Conservation (phyloP, 1,284 basidiomycete genomes). For the Schizophyllum amplum region DNA sequence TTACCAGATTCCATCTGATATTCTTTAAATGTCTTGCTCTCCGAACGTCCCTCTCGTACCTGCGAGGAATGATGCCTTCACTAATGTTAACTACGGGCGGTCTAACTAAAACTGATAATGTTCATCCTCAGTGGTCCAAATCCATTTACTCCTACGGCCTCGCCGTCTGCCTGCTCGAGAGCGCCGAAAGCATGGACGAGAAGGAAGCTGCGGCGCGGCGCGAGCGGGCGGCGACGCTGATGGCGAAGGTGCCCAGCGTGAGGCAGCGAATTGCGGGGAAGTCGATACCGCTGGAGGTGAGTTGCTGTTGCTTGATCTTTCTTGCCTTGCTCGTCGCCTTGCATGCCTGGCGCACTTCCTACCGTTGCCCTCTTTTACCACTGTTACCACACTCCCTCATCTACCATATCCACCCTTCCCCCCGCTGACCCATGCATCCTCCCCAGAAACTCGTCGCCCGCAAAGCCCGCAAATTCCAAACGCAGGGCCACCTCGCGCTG, state of each 20-base stretch:
- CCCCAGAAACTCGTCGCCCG: conserved; percentile 83
- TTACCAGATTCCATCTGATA: no score
- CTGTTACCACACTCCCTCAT: not conserved
- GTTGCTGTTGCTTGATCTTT: no score
- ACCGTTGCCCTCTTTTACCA: no score
- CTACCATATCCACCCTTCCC: conserved; percentile 1
- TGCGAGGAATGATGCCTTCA: no score
- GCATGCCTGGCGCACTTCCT: no score
- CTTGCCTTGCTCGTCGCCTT: no score
- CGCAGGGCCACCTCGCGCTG: conserved; percentile 68
- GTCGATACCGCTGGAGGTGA: conserved; percentile 84
- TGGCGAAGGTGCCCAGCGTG: conserved; percentile 58
- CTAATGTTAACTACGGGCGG: no score
- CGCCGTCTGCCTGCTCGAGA: conserved; percentile 53
- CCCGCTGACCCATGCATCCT: no score
- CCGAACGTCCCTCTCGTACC: no score
- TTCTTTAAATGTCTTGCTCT: no score
- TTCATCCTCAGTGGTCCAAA: conserved; percentile 94
- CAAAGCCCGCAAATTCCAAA: conserved; percentile 82
- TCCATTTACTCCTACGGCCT: conserved; percentile 75
- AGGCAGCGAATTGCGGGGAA: conserved; percentile 84
- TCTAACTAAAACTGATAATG: no score
- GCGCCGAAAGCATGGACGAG: conserved; percentile 24
- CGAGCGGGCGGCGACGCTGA: conserved; percentile 35
- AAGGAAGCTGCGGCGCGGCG: conserved; percentile 5